Base-by-base conservation (phyloP, 306 rosid species). In the Acacia crassicarpa region DNA sequence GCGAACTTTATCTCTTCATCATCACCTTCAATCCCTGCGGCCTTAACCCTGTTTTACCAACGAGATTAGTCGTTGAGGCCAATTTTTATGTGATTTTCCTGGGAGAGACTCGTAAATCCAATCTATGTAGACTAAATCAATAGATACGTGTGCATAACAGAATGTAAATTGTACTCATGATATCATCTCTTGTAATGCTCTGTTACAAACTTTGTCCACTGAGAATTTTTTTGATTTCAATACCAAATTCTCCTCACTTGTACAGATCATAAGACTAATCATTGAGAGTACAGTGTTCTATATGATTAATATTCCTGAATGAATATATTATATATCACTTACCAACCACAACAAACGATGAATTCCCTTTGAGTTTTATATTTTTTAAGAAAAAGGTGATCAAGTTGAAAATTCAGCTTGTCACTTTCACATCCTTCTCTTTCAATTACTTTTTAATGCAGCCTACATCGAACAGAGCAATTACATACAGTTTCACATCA, bases 1-100 rank as follows among this genome's bases (percentile, higher is more conserved):
- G 91, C 98, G 63, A 89, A 93, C 72, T 91, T 91, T 20, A 93
- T 97, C 46, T 69, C 85, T 84, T 93, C 94, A 19, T 93, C 94
- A 19, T 84, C 43, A 2, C n/a, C 83, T 7, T 86, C 2, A 46
- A 95, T 62, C 67, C 70, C 83, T 0, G 89, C 75, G 35, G 93
- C 91, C 77, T 59, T 86, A 0, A 93, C 91, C 88, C 98, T 95
- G 84, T 76, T 43, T 70, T 61, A 73, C 23, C 43, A 66, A 2
- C 10, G 17, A 66, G 45, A 66, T 62, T 62, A 81, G 62, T 63
- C 53, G 8, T 23, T 9, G 8, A 27, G 58, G n/a, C 41, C 48
- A 33, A 38, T 43, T 35, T 41, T 4, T 8, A 41, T 20, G 19
- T 27, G 78, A 45, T 61, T 43, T 32, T 25, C 43, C n/a, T 15